phyloP scores from a whole-genome alignment of 2,329 filamentous ascomycete species.

The Neoarthrinium moseri region DNA sequence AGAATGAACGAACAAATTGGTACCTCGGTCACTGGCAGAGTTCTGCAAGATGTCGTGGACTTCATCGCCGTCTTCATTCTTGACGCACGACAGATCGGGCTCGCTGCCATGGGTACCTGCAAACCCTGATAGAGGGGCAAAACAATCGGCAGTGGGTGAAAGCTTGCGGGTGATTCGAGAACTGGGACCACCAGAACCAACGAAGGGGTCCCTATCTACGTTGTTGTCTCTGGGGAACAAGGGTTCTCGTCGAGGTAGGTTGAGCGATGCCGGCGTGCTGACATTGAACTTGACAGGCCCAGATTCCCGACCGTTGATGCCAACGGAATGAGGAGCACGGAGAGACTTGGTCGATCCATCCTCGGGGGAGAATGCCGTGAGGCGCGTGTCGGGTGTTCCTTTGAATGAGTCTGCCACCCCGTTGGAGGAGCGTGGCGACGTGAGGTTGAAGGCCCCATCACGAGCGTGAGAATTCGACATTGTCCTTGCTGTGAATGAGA shows the following conservation, averaged over 20 bases:
- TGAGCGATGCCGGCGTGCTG: constrained; percentile 20
- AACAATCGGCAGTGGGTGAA: constrained; percentile 63
- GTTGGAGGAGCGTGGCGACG: constrained; percentile 50
- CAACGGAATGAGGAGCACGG: constrained; percentile 32
- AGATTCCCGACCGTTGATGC: constrained; percentile 26
- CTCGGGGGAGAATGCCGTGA: constrained; percentile 64
- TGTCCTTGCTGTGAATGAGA: no score
- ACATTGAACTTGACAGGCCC: constrained; percentile 21
- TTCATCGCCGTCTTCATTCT: background rate
- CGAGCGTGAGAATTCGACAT: background rate
- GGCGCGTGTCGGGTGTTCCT: constrained; percentile 63
- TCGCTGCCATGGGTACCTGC: background rate
- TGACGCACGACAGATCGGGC: background rate
- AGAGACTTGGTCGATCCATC: constrained; percentile 47
- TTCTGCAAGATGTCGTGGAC: background rate
- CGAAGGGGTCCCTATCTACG: constrained; percentile 51
- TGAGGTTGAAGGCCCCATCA: constrained; percentile 9
- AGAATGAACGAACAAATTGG: constrained; percentile 3
- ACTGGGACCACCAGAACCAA: constrained; percentile 34
- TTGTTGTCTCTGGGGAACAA: constrained; percentile 20
- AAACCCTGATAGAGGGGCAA: constrained; percentile 27
- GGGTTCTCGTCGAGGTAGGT: constrained; percentile 15
- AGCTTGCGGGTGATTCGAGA: constrained; percentile 45
- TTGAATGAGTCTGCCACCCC: constrained; percentile 56
- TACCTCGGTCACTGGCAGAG: background rate